Evolutionary conservation across 179 eudicot genomes (phyloP).

Genomic region (Dionaea muscipula): DNA sequence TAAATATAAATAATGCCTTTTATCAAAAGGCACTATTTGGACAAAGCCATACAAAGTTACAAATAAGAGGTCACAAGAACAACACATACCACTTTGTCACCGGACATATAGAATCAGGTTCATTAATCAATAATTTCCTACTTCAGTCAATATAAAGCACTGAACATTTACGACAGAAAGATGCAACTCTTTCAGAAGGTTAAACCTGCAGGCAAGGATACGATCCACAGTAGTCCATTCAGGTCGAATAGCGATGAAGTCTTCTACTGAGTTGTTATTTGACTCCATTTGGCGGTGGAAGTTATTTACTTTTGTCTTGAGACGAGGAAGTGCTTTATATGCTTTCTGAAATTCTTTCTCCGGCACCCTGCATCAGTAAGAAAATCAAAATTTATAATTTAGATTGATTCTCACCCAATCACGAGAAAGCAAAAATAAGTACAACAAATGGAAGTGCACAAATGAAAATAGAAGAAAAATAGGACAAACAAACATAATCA

Average conservation of each 20-base stretch:
- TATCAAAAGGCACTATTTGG: no score
- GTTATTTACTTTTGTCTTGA: slow-evolving; percentile 79
- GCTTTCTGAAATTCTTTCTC: slow-evolving; percentile 83
- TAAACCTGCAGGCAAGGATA: slow-evolving; percentile 83
- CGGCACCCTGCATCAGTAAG: slow-evolving; percentile 61
- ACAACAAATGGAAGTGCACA: neutral
- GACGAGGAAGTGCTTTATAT: slow-evolving; percentile 72
- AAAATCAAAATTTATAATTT: neutral
- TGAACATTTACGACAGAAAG: neutral
- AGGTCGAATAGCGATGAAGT: slow-evolving; percentile 67
- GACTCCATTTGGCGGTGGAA: slow-evolving; percentile 63
- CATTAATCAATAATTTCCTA: neutral
- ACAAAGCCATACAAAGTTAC: no score
- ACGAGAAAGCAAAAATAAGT: neutral
- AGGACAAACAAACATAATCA: slow-evolving; percentile 6
- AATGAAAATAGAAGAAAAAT: neutral
- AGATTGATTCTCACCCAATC: neutral
- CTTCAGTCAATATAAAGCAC: neutral
- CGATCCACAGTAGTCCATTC: slow-evolving; percentile 99
- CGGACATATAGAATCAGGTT: neutral
- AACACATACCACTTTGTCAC: no score
- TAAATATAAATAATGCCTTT: no score
- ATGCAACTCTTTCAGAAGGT: slow-evolving; percentile 8
- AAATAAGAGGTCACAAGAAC: no score
- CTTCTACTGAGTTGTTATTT: slow-evolving; percentile 55